These are phyloP conservation scores for Eleusine coracana DNA, from an alignment of 176 grass and related monocot genomes.

Conservation along the genomic window DNA sequence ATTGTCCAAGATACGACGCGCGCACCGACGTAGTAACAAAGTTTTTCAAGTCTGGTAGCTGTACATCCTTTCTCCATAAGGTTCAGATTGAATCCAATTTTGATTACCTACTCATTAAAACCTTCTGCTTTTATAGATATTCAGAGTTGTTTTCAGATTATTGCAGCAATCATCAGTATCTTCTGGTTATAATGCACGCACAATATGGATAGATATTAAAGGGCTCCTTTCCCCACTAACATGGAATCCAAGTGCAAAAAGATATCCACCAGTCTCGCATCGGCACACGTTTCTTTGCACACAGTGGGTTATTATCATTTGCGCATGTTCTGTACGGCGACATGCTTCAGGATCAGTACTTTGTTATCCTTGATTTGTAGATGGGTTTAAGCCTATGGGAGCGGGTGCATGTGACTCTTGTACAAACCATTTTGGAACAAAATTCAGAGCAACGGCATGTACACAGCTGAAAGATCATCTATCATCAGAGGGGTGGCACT, in stretches of 20 bases:
- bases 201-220: background rate
- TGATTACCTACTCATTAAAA: too few species aligned
- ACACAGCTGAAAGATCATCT: background rate
- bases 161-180: background rate
- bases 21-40: background rate
- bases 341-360: slow-evolving; percentile 17
- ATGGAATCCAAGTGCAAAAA: background rate
- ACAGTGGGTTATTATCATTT: too few species aligned
- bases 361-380: background rate
- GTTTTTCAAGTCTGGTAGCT: background rate
- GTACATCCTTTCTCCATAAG: background rate
- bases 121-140: too few species aligned
- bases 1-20: background rate
- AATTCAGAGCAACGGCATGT: slow-evolving; percentile 1
- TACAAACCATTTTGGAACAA: slow-evolving; percentile 27
- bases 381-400: background rate
- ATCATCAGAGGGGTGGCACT: background rate
- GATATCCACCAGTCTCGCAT: background rate
- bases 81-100: background rate
- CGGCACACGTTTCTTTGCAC: slow-evolving; percentile 29
- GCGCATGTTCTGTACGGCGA: background rate
- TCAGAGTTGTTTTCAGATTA: background rate
- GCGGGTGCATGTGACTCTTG: slow-evolving; percentile 11
- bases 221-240: background rate
- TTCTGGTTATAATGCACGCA: background rate